phyloP scores from a whole-genome alignment of 306 rosid genomes.

The Trifolium pratense region DNA sequence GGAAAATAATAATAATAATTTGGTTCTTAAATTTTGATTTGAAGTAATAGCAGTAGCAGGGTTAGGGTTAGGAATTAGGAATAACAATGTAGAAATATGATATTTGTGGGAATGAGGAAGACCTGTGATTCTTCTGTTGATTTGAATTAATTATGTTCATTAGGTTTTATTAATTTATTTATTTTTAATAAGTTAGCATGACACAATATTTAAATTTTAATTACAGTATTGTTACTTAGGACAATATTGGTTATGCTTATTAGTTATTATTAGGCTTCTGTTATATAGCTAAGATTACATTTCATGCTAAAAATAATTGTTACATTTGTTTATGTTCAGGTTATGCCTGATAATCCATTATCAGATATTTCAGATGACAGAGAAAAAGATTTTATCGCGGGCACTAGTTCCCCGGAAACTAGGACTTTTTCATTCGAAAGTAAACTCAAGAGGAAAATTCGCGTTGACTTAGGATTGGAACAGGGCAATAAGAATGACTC shows the following conservation, averaged over 20 bases:
- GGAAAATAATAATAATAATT: no score
- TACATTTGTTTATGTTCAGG: conserved; percentile 10
- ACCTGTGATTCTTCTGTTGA: no score
- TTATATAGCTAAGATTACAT: not conserved
- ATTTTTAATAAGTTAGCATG: no score
- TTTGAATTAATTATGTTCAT: no score
- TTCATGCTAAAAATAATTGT: not conserved
- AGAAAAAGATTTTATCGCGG: not conserved
- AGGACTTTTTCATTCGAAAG: not conserved
- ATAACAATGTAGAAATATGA: no score
- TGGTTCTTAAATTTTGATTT: no score
- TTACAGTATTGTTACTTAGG: no score
- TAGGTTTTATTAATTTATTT: no score
- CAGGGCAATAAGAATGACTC: not conserved
- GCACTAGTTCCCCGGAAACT: not conserved
- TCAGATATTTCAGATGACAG: not conserved
- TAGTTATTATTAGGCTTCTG: not conserved
- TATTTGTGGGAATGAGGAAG: no score
- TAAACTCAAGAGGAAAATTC: conserved; percentile 21
- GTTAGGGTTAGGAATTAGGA: no score
- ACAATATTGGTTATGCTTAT: not conserved
- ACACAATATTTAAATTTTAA: no score
- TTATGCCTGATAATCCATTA: conserved; percentile 1
- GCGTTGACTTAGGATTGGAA: conserved; percentile 10
- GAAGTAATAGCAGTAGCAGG: no score